These are phyloP conservation scores for Lactarius hatsudake DNA, from an alignment of 768 basidiomycete genomes.

Conservation along the genomic window DNA sequence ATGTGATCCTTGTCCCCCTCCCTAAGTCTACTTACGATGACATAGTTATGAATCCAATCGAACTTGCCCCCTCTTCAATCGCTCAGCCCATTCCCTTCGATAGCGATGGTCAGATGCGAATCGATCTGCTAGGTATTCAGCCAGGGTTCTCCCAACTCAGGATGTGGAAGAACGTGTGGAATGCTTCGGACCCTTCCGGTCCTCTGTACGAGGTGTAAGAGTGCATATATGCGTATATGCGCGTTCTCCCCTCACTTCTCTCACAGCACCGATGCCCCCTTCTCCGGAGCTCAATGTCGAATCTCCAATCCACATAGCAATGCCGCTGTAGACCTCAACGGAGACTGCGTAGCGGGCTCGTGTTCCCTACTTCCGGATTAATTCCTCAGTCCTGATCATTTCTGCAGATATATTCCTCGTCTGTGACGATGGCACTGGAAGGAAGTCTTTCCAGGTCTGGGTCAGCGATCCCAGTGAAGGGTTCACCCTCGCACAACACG, in stretches of 20 bases:
- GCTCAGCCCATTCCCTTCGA: conserved; percentile 88
- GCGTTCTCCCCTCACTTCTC: conserved; percentile 6
- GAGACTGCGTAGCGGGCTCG: conserved; percentile 90
- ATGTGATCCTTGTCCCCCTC: conserved; percentile 26
- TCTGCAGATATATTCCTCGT: conserved; percentile 80
- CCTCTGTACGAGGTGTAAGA: conserved; percentile 68
- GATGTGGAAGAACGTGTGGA: conserved; percentile 83
- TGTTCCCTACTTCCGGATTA: conserved; percentile 2
- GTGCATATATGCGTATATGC: not conserved
- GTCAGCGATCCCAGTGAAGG: conserved; percentile 76
- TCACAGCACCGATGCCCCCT: conserved; percentile 45
- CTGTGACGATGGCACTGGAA: conserved; percentile 57
- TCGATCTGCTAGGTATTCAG: conserved; percentile 74
- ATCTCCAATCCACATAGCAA: conserved; percentile 92
- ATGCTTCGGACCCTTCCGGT: conserved; percentile 49
- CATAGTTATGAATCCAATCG: conserved; percentile 39
- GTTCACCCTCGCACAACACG: conserved; percentile 65
- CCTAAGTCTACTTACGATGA: not conserved
- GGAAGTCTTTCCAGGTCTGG: conserved; percentile 86
- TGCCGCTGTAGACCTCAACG: conserved; percentile 90
- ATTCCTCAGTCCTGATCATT: conserved; percentile 1
- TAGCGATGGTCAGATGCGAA: conserved; percentile 82
- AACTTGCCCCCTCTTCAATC: conserved; percentile 59
- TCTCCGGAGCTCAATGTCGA: conserved; percentile 64
- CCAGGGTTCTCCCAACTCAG: conserved; percentile 45